A percentile compares a stretch with the other conserved stretches of the same genome.
These are phyloP conservation scores for Selaginella tamariscina DNA, from an alignment of 75 land plant genomes.

Conservation along the genomic window DNA sequence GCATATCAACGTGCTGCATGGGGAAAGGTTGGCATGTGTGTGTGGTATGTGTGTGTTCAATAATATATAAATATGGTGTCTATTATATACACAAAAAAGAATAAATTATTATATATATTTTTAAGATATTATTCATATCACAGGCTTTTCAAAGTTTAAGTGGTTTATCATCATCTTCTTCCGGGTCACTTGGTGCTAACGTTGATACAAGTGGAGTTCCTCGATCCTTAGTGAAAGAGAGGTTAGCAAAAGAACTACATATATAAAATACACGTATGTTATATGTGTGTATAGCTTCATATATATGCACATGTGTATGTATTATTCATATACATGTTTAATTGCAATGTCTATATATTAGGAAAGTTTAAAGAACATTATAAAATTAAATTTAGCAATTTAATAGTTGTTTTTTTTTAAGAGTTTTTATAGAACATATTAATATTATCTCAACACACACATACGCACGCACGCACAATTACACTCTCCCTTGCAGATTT, in stretches of 20 bases:
- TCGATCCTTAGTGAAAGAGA: not conserved
- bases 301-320: no score
- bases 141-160: conserved; percentile 1
- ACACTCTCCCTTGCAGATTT: conserved; percentile 5
- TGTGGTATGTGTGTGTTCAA: no score
- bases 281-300: no score
- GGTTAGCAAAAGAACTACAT: not conserved
- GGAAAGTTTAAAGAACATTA: no score
- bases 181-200: not conserved
- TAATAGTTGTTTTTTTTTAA: not conserved
- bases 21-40: conserved; percentile 11
- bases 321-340: no score
- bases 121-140: not conserved
- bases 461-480: no score
- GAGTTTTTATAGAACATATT: no score
- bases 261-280: not conserved
- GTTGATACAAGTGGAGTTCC: not conserved
- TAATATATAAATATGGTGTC: not conserved
- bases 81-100: no score
- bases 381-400: no score
- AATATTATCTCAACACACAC: no score
- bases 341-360: no score
- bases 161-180: not conserved
- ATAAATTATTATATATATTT: not conserved
- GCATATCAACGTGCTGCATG: conserved; percentile 3